These are phyloP conservation scores for Strobilomyces confusus DNA, from an alignment of 768 basidiomycete genomes.

Conservation along the genomic window DNA sequence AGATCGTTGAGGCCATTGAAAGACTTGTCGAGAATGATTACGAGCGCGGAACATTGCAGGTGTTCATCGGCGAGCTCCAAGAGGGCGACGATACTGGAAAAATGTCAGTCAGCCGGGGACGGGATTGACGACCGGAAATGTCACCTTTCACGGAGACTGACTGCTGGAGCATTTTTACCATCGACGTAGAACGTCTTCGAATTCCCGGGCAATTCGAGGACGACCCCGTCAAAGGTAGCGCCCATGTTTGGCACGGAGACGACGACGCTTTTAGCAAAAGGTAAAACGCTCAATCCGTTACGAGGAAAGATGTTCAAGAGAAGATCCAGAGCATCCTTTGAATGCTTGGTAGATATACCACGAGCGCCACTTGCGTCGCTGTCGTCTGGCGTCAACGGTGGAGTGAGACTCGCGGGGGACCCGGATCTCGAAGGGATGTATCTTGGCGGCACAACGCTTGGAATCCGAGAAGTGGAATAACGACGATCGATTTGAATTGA, in stretches of 20 bases:
- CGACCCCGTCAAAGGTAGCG: conserved; percentile 70
- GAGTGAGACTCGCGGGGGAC: conserved; percentile 51
- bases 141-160: conserved; percentile 82
- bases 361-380: conserved; percentile 42
- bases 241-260: conserved; percentile 69
- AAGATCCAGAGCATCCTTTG: conserved; percentile 69
- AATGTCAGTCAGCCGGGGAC: conserved; percentile 1
- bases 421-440: conserved; percentile 38
- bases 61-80: conserved; percentile 86
- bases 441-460: conserved; percentile 36
- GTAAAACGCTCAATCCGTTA: conserved; percentile 61
- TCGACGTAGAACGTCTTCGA: conserved; percentile 81
- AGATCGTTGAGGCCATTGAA: conserved; percentile 68
- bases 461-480: conserved; percentile 20
- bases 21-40: conserved; percentile 75
- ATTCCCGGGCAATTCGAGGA: conserved; percentile 67
- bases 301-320: conserved; percentile 76
- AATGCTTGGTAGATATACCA: conserved; percentile 41
- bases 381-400: conserved; percentile 76
- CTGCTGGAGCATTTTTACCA: conserved; percentile 74
- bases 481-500: conserved; percentile 17
- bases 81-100: conserved; percentile 73
- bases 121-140: conserved; percentile 10
- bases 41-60: conserved; percentile 69
- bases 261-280: conserved; percentile 70